Conservation (phyloP, 164 flowering plant species). For the Euptelea pleiosperma region DNA sequence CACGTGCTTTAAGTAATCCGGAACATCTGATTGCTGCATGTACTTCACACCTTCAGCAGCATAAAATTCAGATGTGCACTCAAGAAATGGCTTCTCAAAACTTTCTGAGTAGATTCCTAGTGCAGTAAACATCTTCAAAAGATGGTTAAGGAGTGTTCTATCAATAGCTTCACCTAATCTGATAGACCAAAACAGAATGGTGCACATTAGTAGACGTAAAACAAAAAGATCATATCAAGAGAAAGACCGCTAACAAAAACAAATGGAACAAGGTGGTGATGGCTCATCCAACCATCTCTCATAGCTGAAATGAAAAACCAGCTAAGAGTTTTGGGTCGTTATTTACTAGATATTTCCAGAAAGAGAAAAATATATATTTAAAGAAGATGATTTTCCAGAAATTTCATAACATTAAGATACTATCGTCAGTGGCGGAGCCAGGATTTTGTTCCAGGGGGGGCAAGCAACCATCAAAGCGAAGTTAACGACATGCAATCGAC, state of each 20-base stretch:
- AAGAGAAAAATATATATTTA: too few species aligned
- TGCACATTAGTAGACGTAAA: slow-evolving; percentile 9
- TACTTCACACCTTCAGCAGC: slow-evolving; percentile 94
- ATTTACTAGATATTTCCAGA: too few species aligned
- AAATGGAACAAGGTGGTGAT: background rate
- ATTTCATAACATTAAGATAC: too few species aligned
- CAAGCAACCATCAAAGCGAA: too few species aligned
- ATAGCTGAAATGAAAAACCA: too few species aligned
- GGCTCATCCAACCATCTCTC: too few species aligned
- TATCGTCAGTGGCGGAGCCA: too few species aligned
- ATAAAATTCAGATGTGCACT: slow-evolving; percentile 91
- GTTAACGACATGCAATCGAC: too few species aligned
- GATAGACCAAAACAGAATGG: slow-evolving; percentile 18
- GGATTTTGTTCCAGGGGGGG: too few species aligned
- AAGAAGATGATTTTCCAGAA: too few species aligned
- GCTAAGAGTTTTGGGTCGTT: too few species aligned
- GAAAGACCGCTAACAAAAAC: background rate
- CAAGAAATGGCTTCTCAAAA: slow-evolving; percentile 97
- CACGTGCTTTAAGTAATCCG: slow-evolving; percentile 94
- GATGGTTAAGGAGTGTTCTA: slow-evolving; percentile 87
- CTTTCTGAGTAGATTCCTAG: slow-evolving; percentile 88
- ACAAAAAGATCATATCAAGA: background rate
- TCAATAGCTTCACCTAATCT: slow-evolving; percentile 97
- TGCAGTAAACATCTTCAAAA: slow-evolving; percentile 96
- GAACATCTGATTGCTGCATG: slow-evolving; percentile 98